Percentiles rank a stretch among this genome's conserved stretches.
phyloP scores from a whole-genome alignment of 164 flowering plant genomes.

The Magnolia kwangsiensis region DNA sequence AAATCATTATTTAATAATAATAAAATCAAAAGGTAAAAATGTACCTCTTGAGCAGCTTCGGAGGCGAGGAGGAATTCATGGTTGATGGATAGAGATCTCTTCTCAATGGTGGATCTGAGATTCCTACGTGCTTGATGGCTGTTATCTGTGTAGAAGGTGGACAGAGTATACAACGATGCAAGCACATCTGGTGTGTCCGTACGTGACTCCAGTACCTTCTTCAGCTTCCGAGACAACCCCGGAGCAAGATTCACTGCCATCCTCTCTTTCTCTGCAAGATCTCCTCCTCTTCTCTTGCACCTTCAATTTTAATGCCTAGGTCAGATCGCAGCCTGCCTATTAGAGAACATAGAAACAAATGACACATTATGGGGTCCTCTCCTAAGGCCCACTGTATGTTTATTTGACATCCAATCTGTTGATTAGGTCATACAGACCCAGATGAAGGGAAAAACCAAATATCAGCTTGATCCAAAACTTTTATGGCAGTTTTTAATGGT shows the following conservation, averaged over 20 bases:
- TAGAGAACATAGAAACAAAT: too few species aligned
- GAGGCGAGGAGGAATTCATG: slow-evolving; percentile 78
- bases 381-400: too few species aligned
- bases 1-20: neutral
- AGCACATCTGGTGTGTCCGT: slow-evolving; percentile 83
- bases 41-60: slow-evolving; percentile 57
- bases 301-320: too few species aligned
- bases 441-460: too few species aligned
- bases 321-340: too few species aligned
- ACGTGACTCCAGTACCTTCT: slow-evolving; percentile 50
- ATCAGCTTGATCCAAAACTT: too few species aligned
- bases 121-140: slow-evolving; percentile 73
- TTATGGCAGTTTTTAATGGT: too few species aligned
- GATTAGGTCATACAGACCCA: too few species aligned
- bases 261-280: slow-evolving; percentile 3
- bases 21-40: neutral
- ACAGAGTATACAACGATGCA: slow-evolving; percentile 77
- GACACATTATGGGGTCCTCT: too few species aligned
- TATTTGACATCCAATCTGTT: too few species aligned
- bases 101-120: slow-evolving; percentile 89
- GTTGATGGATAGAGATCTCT: slow-evolving; percentile 71
- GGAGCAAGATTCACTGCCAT: slow-evolving; percentile 56
- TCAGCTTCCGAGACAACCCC: slow-evolving; percentile 33
- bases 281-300: too few species aligned
- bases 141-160: slow-evolving; percentile 78